phyloP scores from a whole-genome alignment of 2,329 filamentous ascomycete species.

The Elsinoe batatas region DNA sequence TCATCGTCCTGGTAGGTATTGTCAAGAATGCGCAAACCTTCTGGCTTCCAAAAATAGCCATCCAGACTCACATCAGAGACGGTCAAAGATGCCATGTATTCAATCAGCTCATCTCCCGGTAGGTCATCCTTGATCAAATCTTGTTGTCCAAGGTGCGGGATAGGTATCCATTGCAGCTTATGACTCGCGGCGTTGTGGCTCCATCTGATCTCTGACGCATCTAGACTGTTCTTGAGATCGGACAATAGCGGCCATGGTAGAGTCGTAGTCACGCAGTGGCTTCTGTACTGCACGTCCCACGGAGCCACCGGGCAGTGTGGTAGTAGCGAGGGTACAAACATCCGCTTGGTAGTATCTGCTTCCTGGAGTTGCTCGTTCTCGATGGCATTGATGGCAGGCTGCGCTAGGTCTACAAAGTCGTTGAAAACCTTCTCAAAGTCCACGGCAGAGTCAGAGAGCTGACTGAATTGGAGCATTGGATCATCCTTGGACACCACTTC shows the following conservation, averaged over 20 bases:
- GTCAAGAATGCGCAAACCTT: constrained; percentile 38
- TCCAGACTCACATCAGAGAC: constrained; percentile 30
- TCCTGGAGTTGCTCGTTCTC: constrained; percentile 39
- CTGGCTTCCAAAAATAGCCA: constrained; percentile 38
- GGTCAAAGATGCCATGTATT: constrained; percentile 28
- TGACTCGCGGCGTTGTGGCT: not conserved
- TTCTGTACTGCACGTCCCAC: constrained; percentile 31
- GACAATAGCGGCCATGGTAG: not conserved
- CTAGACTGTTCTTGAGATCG: not conserved
- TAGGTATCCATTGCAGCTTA: constrained; percentile 7
- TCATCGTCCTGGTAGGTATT: constrained; percentile 29
- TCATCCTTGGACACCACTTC: constrained; percentile 31
- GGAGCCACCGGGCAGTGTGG: constrained; percentile 34
- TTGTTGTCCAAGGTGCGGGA: not conserved
- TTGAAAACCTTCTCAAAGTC: constrained; percentile 28
- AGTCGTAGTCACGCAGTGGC: not conserved
- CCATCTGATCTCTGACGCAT: not conserved
- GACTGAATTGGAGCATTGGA: constrained; percentile 26
- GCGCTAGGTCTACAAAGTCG: constrained; percentile 28
- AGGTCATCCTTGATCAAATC: constrained; percentile 28
- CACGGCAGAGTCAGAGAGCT: constrained; percentile 21
- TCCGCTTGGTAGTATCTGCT: constrained; percentile 38
- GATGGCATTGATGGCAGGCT: constrained; percentile 27
- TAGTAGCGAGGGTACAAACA: constrained; percentile 41
- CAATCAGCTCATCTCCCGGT: constrained; percentile 30